Conservation (phyloP, 176 grass and related monocot genomes). For the Carex kokanica region DNA sequence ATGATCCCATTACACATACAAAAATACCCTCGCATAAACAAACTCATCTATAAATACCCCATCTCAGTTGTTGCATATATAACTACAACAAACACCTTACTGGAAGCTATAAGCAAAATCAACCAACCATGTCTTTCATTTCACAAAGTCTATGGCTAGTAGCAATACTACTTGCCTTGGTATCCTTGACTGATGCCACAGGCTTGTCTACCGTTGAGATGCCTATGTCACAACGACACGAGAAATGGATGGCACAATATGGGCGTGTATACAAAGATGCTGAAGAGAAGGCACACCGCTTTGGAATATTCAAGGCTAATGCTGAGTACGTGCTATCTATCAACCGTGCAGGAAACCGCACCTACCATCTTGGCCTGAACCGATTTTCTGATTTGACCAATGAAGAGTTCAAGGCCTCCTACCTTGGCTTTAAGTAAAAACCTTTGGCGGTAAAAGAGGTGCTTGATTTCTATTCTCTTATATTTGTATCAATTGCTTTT, state of each 20-base stretch:
- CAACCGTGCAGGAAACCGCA: conserved; percentile 30
- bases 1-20: no score
- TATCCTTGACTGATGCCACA: conserved; percentile 9
- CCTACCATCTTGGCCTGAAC: conserved; percentile 40
- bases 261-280: conserved; percentile 39
- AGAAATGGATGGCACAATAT: conserved; percentile 43
- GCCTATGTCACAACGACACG: conserved; percentile 19
- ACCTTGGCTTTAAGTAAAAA: conserved; percentile 1
- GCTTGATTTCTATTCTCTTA: not conserved
- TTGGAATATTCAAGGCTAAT: conserved; percentile 38
- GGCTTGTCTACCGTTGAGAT: not conserved
- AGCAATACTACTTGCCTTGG: not conserved
- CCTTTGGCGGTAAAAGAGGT: conserved; percentile 3
- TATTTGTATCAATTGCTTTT: not conserved
- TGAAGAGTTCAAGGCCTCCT: conserved; percentile 39
- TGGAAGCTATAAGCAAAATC: not conserved
- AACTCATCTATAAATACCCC: no score
- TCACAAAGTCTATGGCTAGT: not conserved
- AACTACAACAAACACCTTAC: no score
- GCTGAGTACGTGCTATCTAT: conserved; percentile 33
- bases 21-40: no score
- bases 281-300: conserved; percentile 27
- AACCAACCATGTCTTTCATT: conserved; percentile 27
- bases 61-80: no score
- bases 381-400: conserved; percentile 45